Evolutionary conservation across 164 flowering plant genomes (phyloP).

Genomic region (Malania oleifera): DNA sequence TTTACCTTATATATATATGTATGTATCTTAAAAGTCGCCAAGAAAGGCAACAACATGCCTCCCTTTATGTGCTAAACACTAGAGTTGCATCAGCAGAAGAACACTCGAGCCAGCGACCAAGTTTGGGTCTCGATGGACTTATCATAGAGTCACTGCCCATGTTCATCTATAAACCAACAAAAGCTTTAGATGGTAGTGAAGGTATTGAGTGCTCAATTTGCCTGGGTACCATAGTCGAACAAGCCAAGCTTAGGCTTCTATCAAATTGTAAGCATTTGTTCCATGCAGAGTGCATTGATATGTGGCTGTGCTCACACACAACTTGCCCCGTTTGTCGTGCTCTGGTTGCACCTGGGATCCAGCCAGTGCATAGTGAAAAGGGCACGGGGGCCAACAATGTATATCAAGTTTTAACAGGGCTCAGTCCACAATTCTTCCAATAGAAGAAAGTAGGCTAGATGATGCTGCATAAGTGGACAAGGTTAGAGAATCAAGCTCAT

Average conservation of each 20-base stretch:
- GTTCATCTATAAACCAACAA: conserved; percentile 18
- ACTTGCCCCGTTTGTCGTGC: conserved; percentile 51
- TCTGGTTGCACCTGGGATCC: no score
- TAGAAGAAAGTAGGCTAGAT: not conserved
- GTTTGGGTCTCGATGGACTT: conserved; percentile 26
- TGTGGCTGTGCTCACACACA: conserved; percentile 38
- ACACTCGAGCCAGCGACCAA: no score
- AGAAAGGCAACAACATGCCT: no score
- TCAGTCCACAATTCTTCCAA: conserved; percentile 18
- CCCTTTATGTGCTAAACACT: no score
- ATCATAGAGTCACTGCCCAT: conserved; percentile 36
- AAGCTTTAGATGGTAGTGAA: not conserved
- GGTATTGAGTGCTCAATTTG: conserved; percentile 47
- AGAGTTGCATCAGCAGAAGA: no score
- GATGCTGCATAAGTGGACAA: conserved; percentile 4
- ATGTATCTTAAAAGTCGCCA: no score
- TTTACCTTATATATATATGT: no score
- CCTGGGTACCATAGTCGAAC: conserved; percentile 29
- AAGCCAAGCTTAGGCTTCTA: conserved; percentile 27
- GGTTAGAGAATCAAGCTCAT: no score
- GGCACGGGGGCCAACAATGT: not conserved
- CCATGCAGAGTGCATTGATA: conserved; percentile 44
- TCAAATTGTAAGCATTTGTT: conserved; percentile 51
- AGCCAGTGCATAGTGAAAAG: not conserved
- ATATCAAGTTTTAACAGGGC: no score